Conservation (phyloP, 176 grass and related monocot species). For the Musa troglodytarum region DNA sequence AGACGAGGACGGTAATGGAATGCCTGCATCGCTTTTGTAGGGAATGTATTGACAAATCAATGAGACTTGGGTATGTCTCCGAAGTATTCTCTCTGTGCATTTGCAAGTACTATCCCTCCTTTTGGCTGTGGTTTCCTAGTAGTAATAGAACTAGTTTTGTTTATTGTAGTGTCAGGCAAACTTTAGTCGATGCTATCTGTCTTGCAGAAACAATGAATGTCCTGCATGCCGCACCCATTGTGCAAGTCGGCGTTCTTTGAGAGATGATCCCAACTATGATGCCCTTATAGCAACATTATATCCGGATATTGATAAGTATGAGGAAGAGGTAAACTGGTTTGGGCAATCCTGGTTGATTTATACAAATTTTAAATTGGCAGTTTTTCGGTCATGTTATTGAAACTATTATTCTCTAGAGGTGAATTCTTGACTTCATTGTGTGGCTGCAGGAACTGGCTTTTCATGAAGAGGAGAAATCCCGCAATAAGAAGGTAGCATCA, state of each 20-base stretch:
- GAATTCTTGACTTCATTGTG: slow-evolving; percentile 10
- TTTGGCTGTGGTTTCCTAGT: not conserved
- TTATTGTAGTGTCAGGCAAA: not conserved
- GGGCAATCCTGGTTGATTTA: not conserved
- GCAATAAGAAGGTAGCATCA: slow-evolving; percentile 59
- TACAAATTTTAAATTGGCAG: slow-evolving; percentile 2
- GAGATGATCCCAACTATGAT: slow-evolving; percentile 89
- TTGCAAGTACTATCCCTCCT: not conserved
- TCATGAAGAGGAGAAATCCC: slow-evolving; percentile 53
- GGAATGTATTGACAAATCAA: slow-evolving; percentile 81
- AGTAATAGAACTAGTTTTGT: not conserved
- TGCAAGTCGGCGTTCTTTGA: slow-evolving; percentile 79
- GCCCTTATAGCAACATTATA: slow-evolving; percentile 67
- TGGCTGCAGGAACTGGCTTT: slow-evolving; percentile 70
- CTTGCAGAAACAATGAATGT: slow-evolving; percentile 79
- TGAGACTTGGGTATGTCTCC: slow-evolving; percentile 59
- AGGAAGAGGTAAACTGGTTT: slow-evolving; percentile 62
- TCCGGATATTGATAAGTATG: slow-evolving; percentile 81
- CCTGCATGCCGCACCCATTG: slow-evolving; percentile 83
- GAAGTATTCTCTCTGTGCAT: not conserved
- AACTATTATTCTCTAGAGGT: slow-evolving; percentile 14
- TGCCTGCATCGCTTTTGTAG: slow-evolving; percentile 76
- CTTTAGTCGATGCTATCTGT: not conserved
- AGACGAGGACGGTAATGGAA: slow-evolving; percentile 80
- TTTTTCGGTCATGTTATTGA: slow-evolving; percentile 16